Conservation (phyloP, 1,284 basidiomycete species). For the Cerrena zonata region DNA sequence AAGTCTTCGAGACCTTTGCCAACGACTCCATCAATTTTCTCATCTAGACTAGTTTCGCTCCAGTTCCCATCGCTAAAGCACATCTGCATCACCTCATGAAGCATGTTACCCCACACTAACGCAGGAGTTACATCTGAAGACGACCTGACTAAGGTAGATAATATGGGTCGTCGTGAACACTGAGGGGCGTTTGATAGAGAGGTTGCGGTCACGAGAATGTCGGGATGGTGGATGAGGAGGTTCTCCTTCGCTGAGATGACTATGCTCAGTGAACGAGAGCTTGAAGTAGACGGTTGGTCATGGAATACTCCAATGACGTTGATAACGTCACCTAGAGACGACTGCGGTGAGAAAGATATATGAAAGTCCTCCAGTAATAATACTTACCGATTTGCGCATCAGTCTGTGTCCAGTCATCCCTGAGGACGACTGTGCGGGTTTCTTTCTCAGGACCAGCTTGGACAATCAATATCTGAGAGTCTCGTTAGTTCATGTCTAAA, state of each 20-base stretch:
- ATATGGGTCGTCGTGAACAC: constrained; percentile 77
- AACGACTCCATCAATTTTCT: constrained; percentile 52
- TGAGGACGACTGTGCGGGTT: constrained; percentile 45
- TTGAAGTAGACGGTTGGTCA: constrained; percentile 26
- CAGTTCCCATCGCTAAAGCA: constrained; percentile 59
- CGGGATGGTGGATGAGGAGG: constrained; percentile 80
- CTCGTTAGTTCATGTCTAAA: no score
- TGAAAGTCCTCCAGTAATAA: background rate
- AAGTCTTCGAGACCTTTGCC: constrained; percentile 51
- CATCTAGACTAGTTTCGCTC: constrained; percentile 54
- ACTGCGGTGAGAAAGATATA: background rate
- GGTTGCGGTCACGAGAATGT: constrained; percentile 84
- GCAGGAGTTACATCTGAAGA: constrained; percentile 56
- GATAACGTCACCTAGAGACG: constrained; percentile 59
- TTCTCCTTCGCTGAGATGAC: constrained; percentile 53
- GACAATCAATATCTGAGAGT: constrained; percentile 31
- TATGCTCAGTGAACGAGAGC: constrained; percentile 40
- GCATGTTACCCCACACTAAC: constrained; percentile 83
- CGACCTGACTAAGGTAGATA: constrained; percentile 57
- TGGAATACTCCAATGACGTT: constrained; percentile 69
- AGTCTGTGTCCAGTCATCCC: constrained; percentile 62
- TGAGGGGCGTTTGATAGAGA: constrained; percentile 76
- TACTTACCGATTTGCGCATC: constrained; percentile 50
- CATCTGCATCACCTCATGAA: constrained; percentile 83
- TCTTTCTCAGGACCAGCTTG: constrained; percentile 32